These are phyloP conservation scores for Floccularia luteovirens DNA, from an alignment of 768 basidiomycete species.

Conservation along the genomic window DNA sequence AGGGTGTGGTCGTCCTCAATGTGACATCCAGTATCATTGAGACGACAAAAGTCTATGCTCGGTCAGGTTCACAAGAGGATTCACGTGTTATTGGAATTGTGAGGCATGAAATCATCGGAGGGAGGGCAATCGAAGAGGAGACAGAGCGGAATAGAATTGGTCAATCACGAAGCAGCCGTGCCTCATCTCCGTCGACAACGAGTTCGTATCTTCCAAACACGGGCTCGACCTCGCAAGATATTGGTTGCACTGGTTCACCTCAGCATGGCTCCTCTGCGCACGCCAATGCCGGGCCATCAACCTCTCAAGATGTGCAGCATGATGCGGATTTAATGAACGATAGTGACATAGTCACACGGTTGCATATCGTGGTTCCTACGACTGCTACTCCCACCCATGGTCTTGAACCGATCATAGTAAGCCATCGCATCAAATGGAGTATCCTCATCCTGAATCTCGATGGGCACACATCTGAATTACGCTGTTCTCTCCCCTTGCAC, in stretches of 20 bases:
- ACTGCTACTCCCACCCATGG: slow-evolving; percentile 62
- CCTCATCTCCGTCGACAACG: neutral
- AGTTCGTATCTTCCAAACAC: neutral
- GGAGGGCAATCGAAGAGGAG: slow-evolving; percentile 37
- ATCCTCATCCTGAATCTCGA: slow-evolving; percentile 80
- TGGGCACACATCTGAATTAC: slow-evolving; percentile 90
- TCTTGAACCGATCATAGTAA: slow-evolving; percentile 67
- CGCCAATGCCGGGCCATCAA: slow-evolving; percentile 2
- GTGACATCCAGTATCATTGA: slow-evolving; percentile 72
- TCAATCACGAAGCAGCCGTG: neutral
- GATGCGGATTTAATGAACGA: slow-evolving; percentile 6
- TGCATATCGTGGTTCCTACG: slow-evolving; percentile 54
- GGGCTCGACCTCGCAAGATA: slow-evolving; percentile 2
- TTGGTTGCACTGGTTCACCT: slow-evolving; percentile 3
- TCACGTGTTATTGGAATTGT: slow-evolving; percentile 51
- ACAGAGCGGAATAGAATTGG: slow-evolving; percentile 13
- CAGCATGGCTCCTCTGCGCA: slow-evolving; percentile 1
- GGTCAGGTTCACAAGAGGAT: slow-evolving; percentile 50
- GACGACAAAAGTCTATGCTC: slow-evolving; percentile 52
- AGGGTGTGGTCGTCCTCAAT: slow-evolving; percentile 69
- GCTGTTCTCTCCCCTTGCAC: slow-evolving; percentile 86
- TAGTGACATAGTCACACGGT: slow-evolving; percentile 49
- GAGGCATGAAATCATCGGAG: slow-evolving; percentile 63
- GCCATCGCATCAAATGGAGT: slow-evolving; percentile 76
- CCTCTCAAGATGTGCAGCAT: neutral